phyloP scores from a whole-genome alignment of 352 stramenopile species.

The Globisporangium orthogonon region DNA sequence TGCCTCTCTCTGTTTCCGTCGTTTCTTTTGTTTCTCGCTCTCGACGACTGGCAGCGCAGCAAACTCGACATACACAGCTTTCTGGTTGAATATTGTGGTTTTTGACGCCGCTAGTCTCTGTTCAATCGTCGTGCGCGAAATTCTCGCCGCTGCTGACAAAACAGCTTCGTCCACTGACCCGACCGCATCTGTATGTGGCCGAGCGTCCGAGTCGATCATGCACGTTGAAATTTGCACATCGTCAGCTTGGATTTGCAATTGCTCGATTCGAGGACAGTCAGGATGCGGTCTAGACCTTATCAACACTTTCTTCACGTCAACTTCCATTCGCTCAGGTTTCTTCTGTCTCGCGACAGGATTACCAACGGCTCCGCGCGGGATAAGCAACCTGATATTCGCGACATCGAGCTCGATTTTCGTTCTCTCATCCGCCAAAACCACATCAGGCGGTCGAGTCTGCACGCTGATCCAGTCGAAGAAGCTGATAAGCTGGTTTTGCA shows the following conservation, averaged over 20 bases:
- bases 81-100: slow-evolving; percentile 23
- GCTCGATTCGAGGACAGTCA: slow-evolving; percentile 32
- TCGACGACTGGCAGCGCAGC: slow-evolving; percentile 31
- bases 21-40: slow-evolving; percentile 16
- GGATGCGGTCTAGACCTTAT: slow-evolving; percentile 40
- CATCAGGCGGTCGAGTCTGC: slow-evolving; percentile 28
- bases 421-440: slow-evolving; percentile 25
- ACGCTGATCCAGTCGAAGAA: slow-evolving; percentile 64
- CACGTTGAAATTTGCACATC: slow-evolving; percentile 37
- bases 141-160: slow-evolving; percentile 8
- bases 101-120: slow-evolving; percentile 20
- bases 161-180: slow-evolving; percentile 32
- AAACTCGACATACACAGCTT: slow-evolving; percentile 42
- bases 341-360: slow-evolving; percentile 28
- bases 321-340: slow-evolving; percentile 46
- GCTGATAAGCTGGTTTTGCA: slow-evolving; percentile 51
- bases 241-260: slow-evolving; percentile 36
- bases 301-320: slow-evolving; percentile 34
- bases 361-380: slow-evolving; percentile 44
- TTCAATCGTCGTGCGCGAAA: slow-evolving; percentile 3
- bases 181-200: slow-evolving; percentile 25
- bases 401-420: slow-evolving; percentile 55
- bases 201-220: slow-evolving; percentile 15
- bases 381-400: slow-evolving; percentile 24
- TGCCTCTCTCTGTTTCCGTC: slow-evolving; percentile 6